Conservation (phyloP, 176 grass and related monocot genomes). For the Oryza officinalis region DNA sequence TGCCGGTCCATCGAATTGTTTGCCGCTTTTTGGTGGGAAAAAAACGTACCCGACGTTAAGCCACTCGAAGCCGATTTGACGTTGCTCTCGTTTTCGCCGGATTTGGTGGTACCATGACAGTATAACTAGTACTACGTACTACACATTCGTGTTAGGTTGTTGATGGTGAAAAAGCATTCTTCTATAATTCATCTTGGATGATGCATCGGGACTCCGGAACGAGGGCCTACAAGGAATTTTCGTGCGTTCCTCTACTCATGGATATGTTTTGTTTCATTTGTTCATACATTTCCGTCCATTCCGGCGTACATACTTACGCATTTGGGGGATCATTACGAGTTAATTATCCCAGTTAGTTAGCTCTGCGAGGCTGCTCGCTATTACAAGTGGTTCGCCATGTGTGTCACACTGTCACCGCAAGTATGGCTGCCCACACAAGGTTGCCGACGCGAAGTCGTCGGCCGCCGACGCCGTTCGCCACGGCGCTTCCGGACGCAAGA, state of each 20-base stretch:
- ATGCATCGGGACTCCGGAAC: neutral
- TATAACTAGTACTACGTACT: neutral
- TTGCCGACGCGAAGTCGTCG: neutral
- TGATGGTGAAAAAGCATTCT: neutral
- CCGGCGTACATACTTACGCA: neutral
- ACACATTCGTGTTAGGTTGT: neutral
- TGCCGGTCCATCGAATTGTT: neutral
- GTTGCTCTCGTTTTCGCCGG: neutral
- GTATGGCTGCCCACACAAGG: neutral
- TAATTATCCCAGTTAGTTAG: neutral
- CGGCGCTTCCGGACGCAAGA: neutral
- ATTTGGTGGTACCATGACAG: neutral
- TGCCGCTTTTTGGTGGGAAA: constrained; percentile 24
- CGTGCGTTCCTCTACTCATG: neutral
- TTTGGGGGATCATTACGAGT: neutral
- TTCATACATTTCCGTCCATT: neutral
- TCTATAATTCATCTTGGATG: neutral
- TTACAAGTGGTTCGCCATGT: neutral
- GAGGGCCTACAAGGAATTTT: neutral
- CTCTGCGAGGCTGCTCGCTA: neutral
- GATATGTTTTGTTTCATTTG: neutral
- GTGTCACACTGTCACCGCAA: neutral
- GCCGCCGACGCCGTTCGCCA: neutral
- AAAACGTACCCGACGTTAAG: neutral
- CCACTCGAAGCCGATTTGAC: neutral